These are phyloP conservation scores for Citrus trifoliata DNA, from an alignment of 345 rosid species.

Conservation along the genomic window DNA sequence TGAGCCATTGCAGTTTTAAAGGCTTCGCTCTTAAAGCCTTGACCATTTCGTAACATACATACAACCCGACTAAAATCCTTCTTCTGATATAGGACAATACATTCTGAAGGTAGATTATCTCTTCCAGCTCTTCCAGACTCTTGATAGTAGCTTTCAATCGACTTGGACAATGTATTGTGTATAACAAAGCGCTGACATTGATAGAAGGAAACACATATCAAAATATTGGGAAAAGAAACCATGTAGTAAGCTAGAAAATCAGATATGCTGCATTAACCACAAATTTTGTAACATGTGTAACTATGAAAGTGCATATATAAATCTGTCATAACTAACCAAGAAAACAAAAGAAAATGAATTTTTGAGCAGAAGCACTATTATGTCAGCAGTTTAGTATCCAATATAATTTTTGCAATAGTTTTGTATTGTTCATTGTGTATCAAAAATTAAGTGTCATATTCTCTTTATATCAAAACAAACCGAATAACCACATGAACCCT, in stretches of 20 bases:
- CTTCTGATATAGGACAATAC: slow-evolving; percentile 79
- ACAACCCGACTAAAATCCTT: slow-evolving; percentile 94
- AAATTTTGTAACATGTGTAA: neutral
- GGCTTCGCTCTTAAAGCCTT: slow-evolving; percentile 55
- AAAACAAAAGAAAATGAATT: neutral
- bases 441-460: neutral
- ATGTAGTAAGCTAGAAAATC: neutral
- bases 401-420: neutral
- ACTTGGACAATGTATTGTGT: slow-evolving; percentile 92
- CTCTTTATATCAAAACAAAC: neutral
- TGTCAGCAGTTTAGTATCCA: neutral
- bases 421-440: neutral
- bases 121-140: slow-evolving; percentile 95
- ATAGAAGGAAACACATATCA: neutral
- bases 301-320: neutral
- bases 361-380: neutral
- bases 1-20: slow-evolving; percentile 81
- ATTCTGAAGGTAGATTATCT: slow-evolving; percentile 63
- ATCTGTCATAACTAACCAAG: neutral
- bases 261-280: neutral
- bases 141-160: slow-evolving; percentile 91
- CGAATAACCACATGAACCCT: neutral
- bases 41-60: slow-evolving; percentile 84
- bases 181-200: slow-evolving; percentile 68
- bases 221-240: neutral